These are phyloP conservation scores for Hemisphaericaspora xylanilytica DNA, from an alignment of 1,139 yeast species.

Conservation along the genomic window DNA sequence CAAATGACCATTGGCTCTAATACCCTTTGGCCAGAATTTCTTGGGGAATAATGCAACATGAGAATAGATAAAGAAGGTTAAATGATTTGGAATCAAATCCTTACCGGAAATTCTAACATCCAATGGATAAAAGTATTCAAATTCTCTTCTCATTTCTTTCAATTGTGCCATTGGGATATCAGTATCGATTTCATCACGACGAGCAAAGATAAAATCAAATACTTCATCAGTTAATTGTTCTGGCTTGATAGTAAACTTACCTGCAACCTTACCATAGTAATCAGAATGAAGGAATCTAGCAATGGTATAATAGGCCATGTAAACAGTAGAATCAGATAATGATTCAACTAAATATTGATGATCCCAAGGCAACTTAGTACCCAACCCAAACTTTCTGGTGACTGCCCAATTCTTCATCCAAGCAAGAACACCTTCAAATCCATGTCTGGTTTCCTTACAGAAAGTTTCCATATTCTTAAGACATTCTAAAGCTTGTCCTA, in stretches of 20 bases:
- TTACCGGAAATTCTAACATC: conserved; percentile 93
- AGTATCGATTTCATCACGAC: conserved; percentile 57
- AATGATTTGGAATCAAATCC: conserved; percentile 95
- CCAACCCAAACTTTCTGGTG: conserved; percentile 94
- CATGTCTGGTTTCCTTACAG: conserved; percentile 82
- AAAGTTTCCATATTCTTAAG: conserved; percentile 75
- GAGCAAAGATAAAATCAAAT: conserved; percentile 84
- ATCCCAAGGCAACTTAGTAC: conserved; percentile 98
- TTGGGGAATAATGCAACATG: conserved; percentile 93
- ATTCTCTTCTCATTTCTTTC: conserved; percentile 80
- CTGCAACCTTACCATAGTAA: conserved; percentile 74
- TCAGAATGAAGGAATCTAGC: conserved; percentile 84
- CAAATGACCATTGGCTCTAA: conserved; percentile 94
- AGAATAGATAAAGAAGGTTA: conserved; percentile 90
- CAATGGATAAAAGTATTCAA: conserved; percentile 92
- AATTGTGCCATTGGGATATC: conserved; percentile 69
- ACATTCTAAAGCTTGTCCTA: conserved; percentile 78
- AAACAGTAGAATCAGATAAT: conserved; percentile 91
- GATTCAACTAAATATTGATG: conserved; percentile 90
- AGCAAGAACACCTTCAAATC: conserved; percentile 89
- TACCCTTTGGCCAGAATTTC: conserved; percentile 89
- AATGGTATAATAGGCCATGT: conserved; percentile 94
- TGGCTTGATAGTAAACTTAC: conserved; percentile 71
- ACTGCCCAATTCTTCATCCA: conserved; percentile 99
- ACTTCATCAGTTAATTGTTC: conserved; percentile 92